A percentile compares a stretch with the other conserved stretches of the same genome.
phyloP scores from a whole-genome alignment of 139 green algal genomes.

The Chlorella vulgaris region DNA sequence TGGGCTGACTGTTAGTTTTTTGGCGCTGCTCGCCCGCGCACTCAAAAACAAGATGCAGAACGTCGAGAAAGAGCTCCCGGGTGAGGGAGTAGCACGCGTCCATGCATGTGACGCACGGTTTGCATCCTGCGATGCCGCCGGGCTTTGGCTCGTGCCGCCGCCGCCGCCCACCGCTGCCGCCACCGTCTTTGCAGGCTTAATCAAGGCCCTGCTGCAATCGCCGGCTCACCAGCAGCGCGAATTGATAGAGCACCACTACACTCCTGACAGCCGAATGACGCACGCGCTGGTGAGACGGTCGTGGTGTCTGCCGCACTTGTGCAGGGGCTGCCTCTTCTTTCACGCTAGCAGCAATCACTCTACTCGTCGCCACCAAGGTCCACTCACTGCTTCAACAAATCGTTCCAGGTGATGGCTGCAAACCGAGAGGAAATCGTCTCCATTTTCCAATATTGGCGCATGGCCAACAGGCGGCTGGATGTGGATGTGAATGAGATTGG shows the following conservation, averaged over 20 bases:
- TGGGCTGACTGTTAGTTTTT: too few relatives aligned
- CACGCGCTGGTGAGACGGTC: constrained; percentile 10
- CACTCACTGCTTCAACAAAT: not conserved
- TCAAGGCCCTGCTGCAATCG: constrained; percentile 7
- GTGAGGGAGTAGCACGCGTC: too few relatives aligned
- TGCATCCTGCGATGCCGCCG: not conserved
- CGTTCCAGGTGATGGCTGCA: constrained; percentile 1
- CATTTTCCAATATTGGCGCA: constrained; percentile 33
- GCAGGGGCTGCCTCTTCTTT: not conserved
- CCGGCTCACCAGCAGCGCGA: constrained; percentile 19
- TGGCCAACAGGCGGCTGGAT: constrained; percentile 7
- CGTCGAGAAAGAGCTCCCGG: constrained; percentile 23
- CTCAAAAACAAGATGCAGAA: constrained; percentile 33
- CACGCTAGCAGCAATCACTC: too few relatives aligned
- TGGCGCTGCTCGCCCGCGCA: not conserved
- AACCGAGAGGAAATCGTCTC: constrained; percentile 25
- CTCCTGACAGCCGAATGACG: constrained; percentile 21
- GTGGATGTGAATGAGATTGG: constrained; percentile 25
- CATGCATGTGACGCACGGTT: too few relatives aligned
- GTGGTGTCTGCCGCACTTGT: not conserved
- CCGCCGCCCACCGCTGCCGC: not conserved
- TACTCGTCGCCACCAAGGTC: too few relatives aligned
- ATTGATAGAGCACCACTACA: constrained; percentile 30
- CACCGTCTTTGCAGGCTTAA: constrained; percentile 1
- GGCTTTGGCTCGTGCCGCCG: not conserved